Conservation (phyloP, 257 asterid genomes). For the Buddleja alternifolia region DNA sequence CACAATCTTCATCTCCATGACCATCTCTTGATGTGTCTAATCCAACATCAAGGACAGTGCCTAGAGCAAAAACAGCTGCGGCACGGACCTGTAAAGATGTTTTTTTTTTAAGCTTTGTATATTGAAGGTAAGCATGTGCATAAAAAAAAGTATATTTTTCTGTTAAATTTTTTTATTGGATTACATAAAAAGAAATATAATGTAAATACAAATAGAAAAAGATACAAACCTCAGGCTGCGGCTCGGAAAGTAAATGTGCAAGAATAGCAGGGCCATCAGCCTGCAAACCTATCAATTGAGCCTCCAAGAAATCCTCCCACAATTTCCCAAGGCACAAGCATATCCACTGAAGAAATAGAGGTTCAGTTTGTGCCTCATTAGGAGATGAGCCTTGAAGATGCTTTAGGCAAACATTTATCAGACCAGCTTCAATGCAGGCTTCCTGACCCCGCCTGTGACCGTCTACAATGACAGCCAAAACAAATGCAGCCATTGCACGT, state of each 20-base stretch:
- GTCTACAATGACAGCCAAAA: conserved; percentile 95
- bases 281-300: conserved; percentile 78
- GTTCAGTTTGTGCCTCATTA: conserved; percentile 85
- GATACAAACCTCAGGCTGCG: conserved; percentile 92
- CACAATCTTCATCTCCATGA: conserved; percentile 80
- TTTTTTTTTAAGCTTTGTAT: conserved; percentile 18
- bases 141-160: neutral
- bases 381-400: conserved; percentile 80
- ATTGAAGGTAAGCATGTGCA: neutral
- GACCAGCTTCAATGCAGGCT: conserved; percentile 83
- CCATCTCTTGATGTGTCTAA: conserved; percentile 76
- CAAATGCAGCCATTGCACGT: conserved; percentile 99
- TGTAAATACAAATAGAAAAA: neutral
- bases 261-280: conserved; percentile 88
- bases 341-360: conserved; percentile 96
- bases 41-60: conserved; percentile 84
- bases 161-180: neutral
- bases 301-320: conserved; percentile 95
- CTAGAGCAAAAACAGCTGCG: conserved; percentile 91
- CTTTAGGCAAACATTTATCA: conserved; percentile 81
- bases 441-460: conserved; percentile 96
- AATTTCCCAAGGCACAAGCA: conserved; percentile 94
- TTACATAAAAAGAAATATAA: neutral
- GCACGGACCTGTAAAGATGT: conserved; percentile 81
- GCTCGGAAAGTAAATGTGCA: conserved; percentile 85